Base-by-base conservation (phyloP, 2,329 filamentous ascomycete species). In the Cordyceps sp. region DNA sequence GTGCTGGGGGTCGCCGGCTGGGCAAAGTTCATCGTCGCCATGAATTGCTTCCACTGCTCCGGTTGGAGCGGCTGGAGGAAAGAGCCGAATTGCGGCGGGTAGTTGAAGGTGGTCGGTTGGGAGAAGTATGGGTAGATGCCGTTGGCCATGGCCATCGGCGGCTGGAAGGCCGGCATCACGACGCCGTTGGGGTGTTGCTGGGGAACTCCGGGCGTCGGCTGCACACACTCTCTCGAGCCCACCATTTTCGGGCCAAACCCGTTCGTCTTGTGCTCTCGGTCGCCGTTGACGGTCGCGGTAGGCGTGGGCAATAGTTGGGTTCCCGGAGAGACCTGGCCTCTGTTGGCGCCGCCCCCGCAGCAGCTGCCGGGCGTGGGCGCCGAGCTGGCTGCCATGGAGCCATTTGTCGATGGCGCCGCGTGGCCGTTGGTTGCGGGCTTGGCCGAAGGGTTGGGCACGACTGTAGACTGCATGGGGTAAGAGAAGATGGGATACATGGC, bases 21-120 rank as follows among this genome's bases (percentile, higher is more conserved):
- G n/a, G 52, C 39, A 47, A 55, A 50, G 36, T 44, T 48, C 47
- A 57, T 48, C 6, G 52, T 45, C 37, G 55, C 52, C 48, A 65
- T 58, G 17, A 61, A 49, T 36, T 68, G 58, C 32, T 59, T 53
- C 62, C 64, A 70, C 31, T 65, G 63, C 12, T 61, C 54, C n/a
- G 61, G 64, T 37, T 69, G 62, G 9, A 71, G 53, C 5, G 66
- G 66, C 31, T 69, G 64, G 39, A 66, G 54, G 40, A 59, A 69
- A 1, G 66, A 69, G 7, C 66, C 66, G 43, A 65, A 68, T 16
- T 65, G 58, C 3, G 65, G 54, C 5, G 66, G 65, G 31, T 69
- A 69, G 8, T 61, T 62, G 38, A 65, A 69, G 13, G 67, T 49
- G 13, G 57, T 61, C 3, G 57, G 55, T 23, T 61, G 59, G 5